Evolutionary conservation across 306 rosid species (phyloP), one percentile per base, ranked within the genome.

Genomic region (Castanea crenata): DNA sequence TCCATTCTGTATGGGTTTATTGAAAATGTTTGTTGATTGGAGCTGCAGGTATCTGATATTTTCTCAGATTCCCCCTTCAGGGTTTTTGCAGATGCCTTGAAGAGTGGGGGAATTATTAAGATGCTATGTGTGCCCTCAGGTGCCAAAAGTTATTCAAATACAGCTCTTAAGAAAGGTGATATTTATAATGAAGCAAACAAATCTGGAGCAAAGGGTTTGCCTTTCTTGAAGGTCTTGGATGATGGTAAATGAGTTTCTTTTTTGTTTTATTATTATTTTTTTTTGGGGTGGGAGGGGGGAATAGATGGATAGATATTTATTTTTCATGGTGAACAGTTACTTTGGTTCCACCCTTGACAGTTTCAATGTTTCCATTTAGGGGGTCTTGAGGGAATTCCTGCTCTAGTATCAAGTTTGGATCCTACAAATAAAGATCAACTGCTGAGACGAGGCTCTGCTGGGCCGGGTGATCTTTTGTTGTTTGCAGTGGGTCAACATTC

Each of bases 121-220:
- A 94, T 90, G 46, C 70, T 95, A 34, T 91, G 96, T 70, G 83
- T 95, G 75, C 94, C 98, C 72, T 80, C 89, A 70, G 99, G 96
- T 80, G 85, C 92, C 70, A 91, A 89, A 89, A 78, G 69, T 41
- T 95, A 92, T 87, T 92, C 99, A 69, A 95, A 92, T 76, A 90
- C 98, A 19, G 91, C 96, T 76, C 96, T 95, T 79, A 92, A 92
- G 80, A 91, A 95, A 86, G 98, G 98, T 15, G 92, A 90, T 78
- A 79, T 95, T 78, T 95, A 86, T 77, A 85, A 73, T 56, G 96
- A 91, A 84, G 96, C 93, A 44, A 73, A 80, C 77, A 90, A 86
- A 91, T 89, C 97, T 77, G 99, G 99, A 77, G 97, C 98, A 3
- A 92, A 88, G 86, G 97, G 98, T 58, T 95, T 95, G 76, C 97